Evolutionary conservation across 2,329 filamentous ascomycete genomes (phyloP).

Genomic region (Botrytis pseudocinerea): DNA sequence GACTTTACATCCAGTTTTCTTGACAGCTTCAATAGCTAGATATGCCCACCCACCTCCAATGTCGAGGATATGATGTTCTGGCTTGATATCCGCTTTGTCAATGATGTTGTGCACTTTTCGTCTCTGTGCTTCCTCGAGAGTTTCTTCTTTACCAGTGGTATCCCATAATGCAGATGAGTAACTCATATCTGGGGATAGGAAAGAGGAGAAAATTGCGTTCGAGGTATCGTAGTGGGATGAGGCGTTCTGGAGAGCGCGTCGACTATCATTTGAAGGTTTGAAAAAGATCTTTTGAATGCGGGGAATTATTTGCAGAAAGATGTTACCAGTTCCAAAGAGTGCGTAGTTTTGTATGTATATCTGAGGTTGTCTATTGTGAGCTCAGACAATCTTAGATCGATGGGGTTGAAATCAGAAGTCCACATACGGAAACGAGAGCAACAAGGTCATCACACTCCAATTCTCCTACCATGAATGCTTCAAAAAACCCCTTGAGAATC

Average conservation of each 20-base stretch:
- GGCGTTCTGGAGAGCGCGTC: constrained; percentile 61
- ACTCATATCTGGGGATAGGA: constrained; percentile 69
- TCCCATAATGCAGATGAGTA: constrained; percentile 68
- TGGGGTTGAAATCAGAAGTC: neutral
- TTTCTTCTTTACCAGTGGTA: constrained; percentile 45
- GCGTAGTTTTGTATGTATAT: constrained; percentile 19
- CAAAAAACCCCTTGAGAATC: constrained; percentile 23
- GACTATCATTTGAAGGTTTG: constrained; percentile 52
- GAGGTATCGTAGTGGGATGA: constrained; percentile 72
- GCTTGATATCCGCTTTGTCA: constrained; percentile 59
- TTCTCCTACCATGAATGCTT: constrained; percentile 68
- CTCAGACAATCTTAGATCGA: neutral
- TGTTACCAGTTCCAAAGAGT: neutral
- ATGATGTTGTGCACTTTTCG: constrained; percentile 66
- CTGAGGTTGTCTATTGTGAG: neutral
- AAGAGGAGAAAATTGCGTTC: constrained; percentile 70
- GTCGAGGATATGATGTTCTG: constrained; percentile 66
- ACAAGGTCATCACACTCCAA: constrained; percentile 64
- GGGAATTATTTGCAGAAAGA: constrained; percentile 8
- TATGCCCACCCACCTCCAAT: constrained; percentile 74
- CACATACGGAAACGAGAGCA: constrained; percentile 19
- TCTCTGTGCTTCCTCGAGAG: constrained; percentile 62
- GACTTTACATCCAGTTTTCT: constrained; percentile 63
- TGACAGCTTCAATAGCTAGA: constrained; percentile 67
- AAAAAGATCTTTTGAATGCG: constrained; percentile 14